Base-by-base conservation (phyloP, 495 filamentous ascomycete genomes). In the Penicillium roqueforti region DNA sequence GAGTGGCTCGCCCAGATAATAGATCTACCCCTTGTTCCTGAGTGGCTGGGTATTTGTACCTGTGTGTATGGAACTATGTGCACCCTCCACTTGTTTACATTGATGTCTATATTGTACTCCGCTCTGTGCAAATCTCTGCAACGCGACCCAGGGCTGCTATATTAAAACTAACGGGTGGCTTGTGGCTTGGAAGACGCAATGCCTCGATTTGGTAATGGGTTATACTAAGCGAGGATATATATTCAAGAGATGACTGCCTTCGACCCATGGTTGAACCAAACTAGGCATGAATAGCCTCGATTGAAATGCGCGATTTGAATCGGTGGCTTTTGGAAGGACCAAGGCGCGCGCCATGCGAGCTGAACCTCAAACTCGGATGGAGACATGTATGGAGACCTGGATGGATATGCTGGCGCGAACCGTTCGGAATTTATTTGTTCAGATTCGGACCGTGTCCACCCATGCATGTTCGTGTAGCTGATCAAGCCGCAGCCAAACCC, bases 21-120 rank as follows among this genome's bases (percentile, higher is more conserved):
- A 48, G 61, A 61, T 61, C 58, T 58, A 37, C 51, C 55, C 52
- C 54, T n/a, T n/a, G 57, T 55, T 55, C 57, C 51, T 26, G 4
- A 25, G 22, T 14, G 25, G 41, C 7, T 26, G 2, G 9, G 28
- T 31, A 11, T 2, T 1, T 29, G 8, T 23, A 2, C 22, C 22
- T n/a, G n/a, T n/a, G n/a, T n/a, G 31, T 32, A 6, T 14, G 31
- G 2, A n/a, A n/a, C n/a, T n/a, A n/a, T n/a, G n/a, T 36, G 6
- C 3, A 16, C 14, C 6, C 6, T 36, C 32, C 32, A 36, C n/a
- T 36, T 36, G 6, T 8, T 40, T 20, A 19, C 0, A 6, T 13
- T 40, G 5, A 10, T 20, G 38, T 20, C 22, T 10, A n/a, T n/a
- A n/a, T n/a, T n/a, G n/a, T n/a, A 7, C n/a, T 1, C 8, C 42